Conservation (phyloP, 1,284 basidiomycete genomes). For the Fistulinella cinereoalba region DNA sequence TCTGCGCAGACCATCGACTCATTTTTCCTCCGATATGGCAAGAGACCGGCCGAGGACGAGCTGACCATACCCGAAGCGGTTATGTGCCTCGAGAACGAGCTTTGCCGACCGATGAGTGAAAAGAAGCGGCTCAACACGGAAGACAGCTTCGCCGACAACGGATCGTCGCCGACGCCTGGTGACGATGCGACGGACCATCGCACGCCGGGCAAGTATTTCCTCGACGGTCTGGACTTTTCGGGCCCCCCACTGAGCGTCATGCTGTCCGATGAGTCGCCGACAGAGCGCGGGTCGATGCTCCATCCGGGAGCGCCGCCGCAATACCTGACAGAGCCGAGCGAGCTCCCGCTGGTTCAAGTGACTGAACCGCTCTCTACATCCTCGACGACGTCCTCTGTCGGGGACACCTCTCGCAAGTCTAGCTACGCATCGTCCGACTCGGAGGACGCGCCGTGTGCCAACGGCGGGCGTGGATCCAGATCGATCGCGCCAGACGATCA, state of each 20-base stretch:
- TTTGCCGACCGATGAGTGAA: slow-evolving; percentile 69
- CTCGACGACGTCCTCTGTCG: slow-evolving; percentile 15
- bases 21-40: slow-evolving; percentile 75
- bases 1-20: slow-evolving; percentile 74
- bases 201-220: slow-evolving; percentile 23
- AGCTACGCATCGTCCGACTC: slow-evolving; percentile 45
- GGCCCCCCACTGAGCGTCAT: slow-evolving; percentile 45
- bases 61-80: slow-evolving; percentile 80
- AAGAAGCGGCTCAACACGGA: slow-evolving; percentile 56
- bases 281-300: slow-evolving; percentile 11
- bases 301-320: slow-evolving; percentile 19
- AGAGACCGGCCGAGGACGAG: slow-evolving; percentile 67
- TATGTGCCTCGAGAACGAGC: slow-evolving; percentile 76
- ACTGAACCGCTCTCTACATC: slow-evolving; percentile 27
- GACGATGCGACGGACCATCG: slow-evolving; percentile 20
- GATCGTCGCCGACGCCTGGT: slow-evolving; percentile 44
- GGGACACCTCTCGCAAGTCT: slow-evolving; percentile 25
- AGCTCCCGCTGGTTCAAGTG: slow-evolving; percentile 41
- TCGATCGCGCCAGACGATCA: slow-evolving; percentile 24
- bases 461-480: slow-evolving; percentile 1
- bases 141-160: slow-evolving; percentile 35
- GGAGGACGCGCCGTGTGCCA: slow-evolving; percentile 37
- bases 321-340: slow-evolving; percentile 44
- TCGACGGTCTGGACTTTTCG: slow-evolving; percentile 64
- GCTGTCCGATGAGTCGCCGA: slow-evolving; percentile 26